phyloP scores from a whole-genome alignment of 768 basidiomycete genomes.

The Amanita brunnescens region DNA sequence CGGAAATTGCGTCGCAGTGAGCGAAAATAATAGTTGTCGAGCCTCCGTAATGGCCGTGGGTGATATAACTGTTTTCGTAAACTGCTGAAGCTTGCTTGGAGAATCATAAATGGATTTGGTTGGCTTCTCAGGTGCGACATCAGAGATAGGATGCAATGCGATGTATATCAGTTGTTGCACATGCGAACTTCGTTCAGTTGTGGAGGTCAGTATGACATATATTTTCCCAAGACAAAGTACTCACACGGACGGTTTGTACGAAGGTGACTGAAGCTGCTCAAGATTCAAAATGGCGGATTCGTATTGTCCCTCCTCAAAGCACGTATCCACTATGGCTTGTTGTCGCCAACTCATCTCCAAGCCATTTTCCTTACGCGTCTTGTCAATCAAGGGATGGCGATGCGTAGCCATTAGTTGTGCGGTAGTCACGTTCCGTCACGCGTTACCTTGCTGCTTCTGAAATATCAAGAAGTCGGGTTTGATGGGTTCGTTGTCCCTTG shows the following conservation, averaged over 20 bases:
- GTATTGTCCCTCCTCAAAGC: constrained; percentile 72
- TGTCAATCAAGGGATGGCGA: background rate
- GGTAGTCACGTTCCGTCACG: background rate
- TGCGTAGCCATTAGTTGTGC: background rate
- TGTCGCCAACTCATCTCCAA: constrained; percentile 3
- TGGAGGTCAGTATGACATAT: constrained; percentile 7
- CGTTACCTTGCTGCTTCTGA: background rate
- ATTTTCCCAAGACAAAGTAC: constrained; percentile 16
- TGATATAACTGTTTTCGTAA: constrained; percentile 30
- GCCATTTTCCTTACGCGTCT: background rate
- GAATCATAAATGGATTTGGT: constrained; percentile 28
- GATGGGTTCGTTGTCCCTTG: background rate
- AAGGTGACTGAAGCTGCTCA: constrained; percentile 50
- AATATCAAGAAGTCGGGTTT: background rate
- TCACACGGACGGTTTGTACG: constrained; percentile 50
- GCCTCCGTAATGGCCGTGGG: constrained; percentile 41
- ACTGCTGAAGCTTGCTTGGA: constrained; percentile 38
- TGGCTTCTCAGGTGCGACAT: constrained; percentile 15
- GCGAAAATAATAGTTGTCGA: constrained; percentile 44
- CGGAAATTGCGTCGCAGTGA: constrained; percentile 49
- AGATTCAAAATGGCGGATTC: constrained; percentile 57
- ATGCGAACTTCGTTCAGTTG: constrained; percentile 36
- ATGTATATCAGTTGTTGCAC: constrained; percentile 64
- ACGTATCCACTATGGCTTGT: constrained; percentile 47
- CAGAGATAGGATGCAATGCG: constrained; percentile 45